Evolutionary conservation across 2,329 filamentous ascomycete genomes (phyloP), one percentile per base, ranked within the genome.

Genomic region (Phaeomoniella chlamydospora): DNA sequence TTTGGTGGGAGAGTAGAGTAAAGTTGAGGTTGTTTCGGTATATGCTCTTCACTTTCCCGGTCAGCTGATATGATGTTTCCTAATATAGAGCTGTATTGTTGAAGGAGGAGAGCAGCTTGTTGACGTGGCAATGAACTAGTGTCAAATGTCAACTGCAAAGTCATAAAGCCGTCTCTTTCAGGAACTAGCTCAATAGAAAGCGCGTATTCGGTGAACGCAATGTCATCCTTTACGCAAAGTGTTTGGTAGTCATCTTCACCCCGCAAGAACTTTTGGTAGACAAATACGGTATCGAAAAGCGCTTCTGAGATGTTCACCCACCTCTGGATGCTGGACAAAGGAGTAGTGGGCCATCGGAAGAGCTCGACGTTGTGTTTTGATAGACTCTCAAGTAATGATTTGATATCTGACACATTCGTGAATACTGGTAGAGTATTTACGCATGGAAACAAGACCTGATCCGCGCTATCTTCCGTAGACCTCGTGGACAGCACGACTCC

Each of bases 261-360:
- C 13, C 44, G 13, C 35, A 57, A 44, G 39, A 64, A 49, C 43
- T 81, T 83, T 49, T 94, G 87, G 49, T 86, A 88, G 0, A 84
- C 80, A 40, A 94, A 74, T 1, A 94, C 64, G 0, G 85, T 88
- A 49, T 94, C 86, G 45, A 94, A 94, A 0, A 90, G 63, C 1
- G 69, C 61, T 4, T 72, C 67, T 15, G 78, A 72, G 0, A 77
- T 62, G 39, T 72, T 67, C 0, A 83, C 65, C 68, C 77, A 79
- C 34, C 70, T 74, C 47, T 92, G 83, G 6, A 93, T 77, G 18
- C 74, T 71, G 3, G 69, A 65, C 4, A 94, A 61, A 1, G 84
- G 74, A 0, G 74, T 73, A 45, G 80, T 78, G 43, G 90, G 83
- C 48, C 85, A 64, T 39, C 74, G 75, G 33, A 80, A 70, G 1